Evolutionary conservation across 768 basidiomycete genomes (phyloP), one percentile per base, ranked within the genome.

Genomic region (Cystofilobasidium macerans): DNA sequence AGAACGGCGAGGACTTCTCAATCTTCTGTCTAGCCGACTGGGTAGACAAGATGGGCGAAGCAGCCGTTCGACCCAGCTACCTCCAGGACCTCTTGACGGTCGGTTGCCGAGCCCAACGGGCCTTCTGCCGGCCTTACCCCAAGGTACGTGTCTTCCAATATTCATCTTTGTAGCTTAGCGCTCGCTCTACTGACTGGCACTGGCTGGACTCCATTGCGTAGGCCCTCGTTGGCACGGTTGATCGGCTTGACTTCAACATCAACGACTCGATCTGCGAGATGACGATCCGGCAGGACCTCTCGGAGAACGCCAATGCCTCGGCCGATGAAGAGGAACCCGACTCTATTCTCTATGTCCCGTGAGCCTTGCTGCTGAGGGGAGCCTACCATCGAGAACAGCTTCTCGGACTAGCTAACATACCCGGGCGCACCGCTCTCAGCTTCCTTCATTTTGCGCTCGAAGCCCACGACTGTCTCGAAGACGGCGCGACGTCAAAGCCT

Each of bases 51-150:
- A 13, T 28, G 22, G 28, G 14, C n/a, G 20, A 26, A 11, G 16
- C 45, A 5, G 26, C 13, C 30, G 1, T n/a, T 1, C 32, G 28
- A 2, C 59, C 38, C 28, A 3, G 47, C 16, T n/a, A 42, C 38
- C n/a, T 42, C 12, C 32, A 40, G 11, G 35, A 36, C 40, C 63
- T 64, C 7, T 40, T 64, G 40, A 64, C 32, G 16, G 32, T 89
- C 69, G 93, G 94, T 12, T 84, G 91, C 0, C 79, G 94, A n/a
- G 93, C 90, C 0, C 79, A 85, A 22, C 80, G 84, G 24, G 90
- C 93, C 0, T 92, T 95, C 76, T 82, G 82, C 66, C 79, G 94
- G 4, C 92, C 93, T 0, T 92, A 82, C 78, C 89, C 93, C 0
- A 76, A 11, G 6, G 58, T 60, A 26, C 22, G 58, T 60, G 20